Percentiles rank a stretch among this genome's conserved stretches.
Evolutionary conservation across 2,329 filamentous ascomycete genomes (phyloP).

Genomic region (Botrytis galanthina): DNA sequence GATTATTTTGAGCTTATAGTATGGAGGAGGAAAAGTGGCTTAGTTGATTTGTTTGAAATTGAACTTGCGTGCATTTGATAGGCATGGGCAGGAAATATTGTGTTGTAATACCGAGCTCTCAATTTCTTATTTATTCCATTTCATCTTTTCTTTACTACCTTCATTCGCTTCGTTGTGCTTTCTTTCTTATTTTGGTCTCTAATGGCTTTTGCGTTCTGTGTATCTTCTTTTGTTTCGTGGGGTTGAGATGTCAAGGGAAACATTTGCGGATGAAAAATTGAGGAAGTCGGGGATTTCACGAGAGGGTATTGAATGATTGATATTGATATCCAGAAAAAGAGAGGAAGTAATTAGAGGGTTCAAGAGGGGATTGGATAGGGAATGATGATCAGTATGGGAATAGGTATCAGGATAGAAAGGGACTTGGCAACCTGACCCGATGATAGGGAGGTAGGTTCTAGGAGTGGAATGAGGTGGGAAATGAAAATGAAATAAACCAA

Average conservation of each 20-base stretch:
- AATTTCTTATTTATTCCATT: slow-evolving; percentile 2
- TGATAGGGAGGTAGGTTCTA: neutral
- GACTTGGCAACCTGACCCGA: neutral
- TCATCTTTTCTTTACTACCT: slow-evolving; percentile 1
- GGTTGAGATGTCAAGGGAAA: neutral
- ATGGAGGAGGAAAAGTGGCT: slow-evolving; percentile 7
- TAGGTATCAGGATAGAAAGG: neutral
- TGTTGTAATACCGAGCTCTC: slow-evolving; percentile 18
- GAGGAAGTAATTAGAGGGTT: slow-evolving; percentile 2
- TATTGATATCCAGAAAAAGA: neutral
- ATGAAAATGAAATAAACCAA: slow-evolving; percentile 1
- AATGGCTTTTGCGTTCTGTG: neutral
- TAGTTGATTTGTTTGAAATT: slow-evolving; percentile 11
- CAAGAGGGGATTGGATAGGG: neutral
- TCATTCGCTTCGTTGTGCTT: slow-evolving; percentile 18
- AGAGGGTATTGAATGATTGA: neutral
- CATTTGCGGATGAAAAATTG: neutral
- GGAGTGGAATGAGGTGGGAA: neutral
- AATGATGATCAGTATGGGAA: neutral
- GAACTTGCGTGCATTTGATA: slow-evolving; percentile 6
- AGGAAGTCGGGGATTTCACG: neutral
- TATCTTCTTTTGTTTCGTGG: slow-evolving; percentile 2
- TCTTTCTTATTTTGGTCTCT: neutral
- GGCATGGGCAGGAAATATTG: slow-evolving; percentile 17
- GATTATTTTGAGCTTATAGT: neutral